Percentiles rank a stretch among this genome's conserved stretches.
These are phyloP conservation scores for Kazachstania taianensis DNA, from an alignment of 805 yeast genomes.

Conservation along the genomic window DNA sequence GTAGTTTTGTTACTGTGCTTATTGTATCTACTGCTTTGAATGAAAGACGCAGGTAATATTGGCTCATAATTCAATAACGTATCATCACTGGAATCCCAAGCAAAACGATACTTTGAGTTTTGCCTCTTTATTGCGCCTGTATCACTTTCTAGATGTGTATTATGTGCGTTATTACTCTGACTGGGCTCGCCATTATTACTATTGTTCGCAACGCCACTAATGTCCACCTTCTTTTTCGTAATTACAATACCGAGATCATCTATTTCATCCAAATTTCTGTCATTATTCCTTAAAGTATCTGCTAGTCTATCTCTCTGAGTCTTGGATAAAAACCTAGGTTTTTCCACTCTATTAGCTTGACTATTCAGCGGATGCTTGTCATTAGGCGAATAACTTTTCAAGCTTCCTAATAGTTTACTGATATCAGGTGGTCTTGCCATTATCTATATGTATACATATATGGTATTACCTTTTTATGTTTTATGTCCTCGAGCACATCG, in stretches of 20 bases:
- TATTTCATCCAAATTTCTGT: not conserved
- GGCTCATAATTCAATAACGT: slow-evolving; percentile 41
- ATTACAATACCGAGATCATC: not conserved
- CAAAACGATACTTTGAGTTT: slow-evolving; percentile 44
- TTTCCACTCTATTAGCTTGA: slow-evolving; percentile 7
- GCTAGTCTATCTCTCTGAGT: slow-evolving; percentile 29
- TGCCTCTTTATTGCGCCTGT: not conserved
- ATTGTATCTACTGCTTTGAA: not conserved
- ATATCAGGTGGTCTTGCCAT: slow-evolving; percentile 32
- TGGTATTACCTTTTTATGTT: too few species aligned
- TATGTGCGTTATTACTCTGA: not conserved
- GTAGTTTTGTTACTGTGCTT: slow-evolving; percentile 1
- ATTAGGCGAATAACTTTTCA: too few species aligned
- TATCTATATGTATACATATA: too few species aligned
- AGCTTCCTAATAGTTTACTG: slow-evolving; percentile 28
- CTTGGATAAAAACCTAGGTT: slow-evolving; percentile 39
- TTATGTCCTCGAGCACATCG: too few species aligned
- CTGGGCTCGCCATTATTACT: too few species aligned
- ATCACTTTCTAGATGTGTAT: not conserved
- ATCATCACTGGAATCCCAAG: slow-evolving; percentile 63
- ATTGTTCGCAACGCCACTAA: too few species aligned
- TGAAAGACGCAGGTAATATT: slow-evolving; percentile 16
- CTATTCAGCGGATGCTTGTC: slow-evolving; percentile 1
- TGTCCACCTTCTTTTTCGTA: too few species aligned
- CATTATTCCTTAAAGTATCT: not conserved